phyloP scores from a whole-genome alignment of 2,329 filamentous ascomycete genomes.

The Dendrostoma leiphaemia region DNA sequence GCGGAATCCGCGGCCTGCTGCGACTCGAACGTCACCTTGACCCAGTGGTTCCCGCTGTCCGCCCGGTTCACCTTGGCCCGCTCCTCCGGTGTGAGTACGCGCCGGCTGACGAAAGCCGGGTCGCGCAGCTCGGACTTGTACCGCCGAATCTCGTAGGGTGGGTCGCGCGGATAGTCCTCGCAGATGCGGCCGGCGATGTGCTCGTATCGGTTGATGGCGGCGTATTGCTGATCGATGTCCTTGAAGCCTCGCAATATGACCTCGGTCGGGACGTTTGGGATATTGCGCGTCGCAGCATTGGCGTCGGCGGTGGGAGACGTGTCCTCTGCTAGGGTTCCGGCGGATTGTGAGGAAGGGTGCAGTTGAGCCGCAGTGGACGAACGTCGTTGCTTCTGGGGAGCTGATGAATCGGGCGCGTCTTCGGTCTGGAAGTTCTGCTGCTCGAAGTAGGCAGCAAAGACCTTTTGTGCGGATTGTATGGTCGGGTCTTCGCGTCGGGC shows the following conservation, averaged over 20 bases:
- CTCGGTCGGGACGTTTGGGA: slow-evolving; percentile 57
- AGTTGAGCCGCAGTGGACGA: slow-evolving; percentile 13
- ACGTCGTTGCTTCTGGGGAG: slow-evolving; percentile 9
- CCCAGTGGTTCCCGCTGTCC: slow-evolving; percentile 86
- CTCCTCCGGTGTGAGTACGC: slow-evolving; percentile 67
- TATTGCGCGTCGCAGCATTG: slow-evolving; percentile 26
- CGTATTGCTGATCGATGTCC: slow-evolving; percentile 68
- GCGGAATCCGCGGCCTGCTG: slow-evolving; percentile 69
- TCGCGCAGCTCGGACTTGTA: slow-evolving; percentile 75
- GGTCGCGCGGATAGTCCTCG: slow-evolving; percentile 87
- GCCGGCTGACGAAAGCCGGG: slow-evolving; percentile 64
- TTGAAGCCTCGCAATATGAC: slow-evolving; percentile 82
- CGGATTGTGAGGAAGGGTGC: background rate
- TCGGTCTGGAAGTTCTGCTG: slow-evolving; percentile 41
- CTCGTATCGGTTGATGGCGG: slow-evolving; percentile 86
- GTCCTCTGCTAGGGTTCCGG: slow-evolving; percentile 21
- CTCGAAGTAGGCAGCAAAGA: slow-evolving; percentile 58
- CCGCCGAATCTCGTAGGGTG: slow-evolving; percentile 67
- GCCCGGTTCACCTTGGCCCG: slow-evolving; percentile 77
- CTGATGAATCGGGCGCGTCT: slow-evolving; percentile 23
- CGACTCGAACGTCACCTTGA: slow-evolving; percentile 80
- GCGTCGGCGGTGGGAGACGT: slow-evolving; percentile 13
- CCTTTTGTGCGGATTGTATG: slow-evolving; percentile 57
- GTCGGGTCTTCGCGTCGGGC: slow-evolving; percentile 61
- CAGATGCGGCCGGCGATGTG: slow-evolving; percentile 81